Evolutionary conservation across 2,329 filamentous ascomycete genomes (phyloP).

Genomic region (Uncinocarpus reesii): DNA sequence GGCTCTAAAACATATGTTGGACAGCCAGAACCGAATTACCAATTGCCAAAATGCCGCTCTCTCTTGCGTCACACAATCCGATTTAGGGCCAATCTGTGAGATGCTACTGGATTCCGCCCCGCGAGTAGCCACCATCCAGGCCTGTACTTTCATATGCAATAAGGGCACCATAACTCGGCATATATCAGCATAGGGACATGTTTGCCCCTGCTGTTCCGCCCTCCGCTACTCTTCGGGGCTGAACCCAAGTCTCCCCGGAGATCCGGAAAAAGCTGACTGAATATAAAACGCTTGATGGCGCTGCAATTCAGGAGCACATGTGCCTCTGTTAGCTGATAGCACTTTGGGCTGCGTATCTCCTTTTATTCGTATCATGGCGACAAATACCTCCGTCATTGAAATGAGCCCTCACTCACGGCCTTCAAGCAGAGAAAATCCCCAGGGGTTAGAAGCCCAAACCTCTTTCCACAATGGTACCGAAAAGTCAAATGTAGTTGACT

Average conservation of each 20-base stretch:
- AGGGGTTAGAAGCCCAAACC: background rate
- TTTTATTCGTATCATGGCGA: background rate
- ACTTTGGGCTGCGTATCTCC: background rate
- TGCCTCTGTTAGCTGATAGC: background rate
- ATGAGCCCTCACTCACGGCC: background rate
- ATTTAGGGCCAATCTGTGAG: constrained; percentile 1
- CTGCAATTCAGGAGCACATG: background rate
- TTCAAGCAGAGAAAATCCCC: background rate
- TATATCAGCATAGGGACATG: background rate
- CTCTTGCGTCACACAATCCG: constrained; percentile 2
- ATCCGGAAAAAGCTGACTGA: background rate
- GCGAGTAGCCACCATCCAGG: constrained; percentile 3
- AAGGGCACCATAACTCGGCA: background rate
- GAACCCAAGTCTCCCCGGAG: background rate
- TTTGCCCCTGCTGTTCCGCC: background rate
- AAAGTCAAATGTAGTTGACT: constrained; percentile 19
- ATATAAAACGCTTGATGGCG: background rate
- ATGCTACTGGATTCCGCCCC: constrained; percentile 3
- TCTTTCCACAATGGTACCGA: background rate
- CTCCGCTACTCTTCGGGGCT: background rate
- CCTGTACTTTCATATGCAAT: background rate
- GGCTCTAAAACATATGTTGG: background rate
- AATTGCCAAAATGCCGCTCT: constrained; percentile 2
- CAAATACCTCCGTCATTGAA: background rate
- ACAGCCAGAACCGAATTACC: background rate